Evolutionary conservation across 805 yeast genomes (phyloP).

Genomic region (Pichia paraexigua): DNA sequence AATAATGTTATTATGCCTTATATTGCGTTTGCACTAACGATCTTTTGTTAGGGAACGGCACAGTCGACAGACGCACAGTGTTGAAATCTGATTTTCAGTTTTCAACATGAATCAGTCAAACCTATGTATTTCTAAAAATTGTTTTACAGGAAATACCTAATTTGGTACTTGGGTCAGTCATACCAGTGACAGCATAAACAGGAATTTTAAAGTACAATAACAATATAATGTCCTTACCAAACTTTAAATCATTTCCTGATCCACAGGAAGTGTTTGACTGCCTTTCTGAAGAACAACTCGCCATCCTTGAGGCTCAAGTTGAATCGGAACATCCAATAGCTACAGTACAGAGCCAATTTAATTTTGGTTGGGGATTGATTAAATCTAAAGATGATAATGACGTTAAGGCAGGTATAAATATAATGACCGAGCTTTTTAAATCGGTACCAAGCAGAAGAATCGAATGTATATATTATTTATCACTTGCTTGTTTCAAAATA

Average conservation of each 20-base stretch:
- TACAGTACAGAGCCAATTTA: slow-evolving; percentile 78
- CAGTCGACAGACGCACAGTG: too few relatives aligned
- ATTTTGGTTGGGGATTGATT: slow-evolving; percentile 93
- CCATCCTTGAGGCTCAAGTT: slow-evolving; percentile 68
- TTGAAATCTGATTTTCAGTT: background rate
- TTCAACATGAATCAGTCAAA: background rate
- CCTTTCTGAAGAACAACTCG: slow-evolving; percentile 65
- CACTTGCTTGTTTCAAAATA: slow-evolving; percentile 80
- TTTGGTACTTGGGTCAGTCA: background rate
- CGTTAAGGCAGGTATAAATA: slow-evolving; percentile 71
- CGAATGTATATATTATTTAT: slow-evolving; percentile 81
- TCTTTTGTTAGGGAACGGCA: background rate
- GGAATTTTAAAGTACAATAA: too few relatives aligned
- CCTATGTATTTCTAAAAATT: too few relatives aligned
- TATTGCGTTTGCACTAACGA: background rate
- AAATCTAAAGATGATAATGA: slow-evolving; percentile 56
- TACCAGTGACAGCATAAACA: background rate
- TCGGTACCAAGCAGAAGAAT: slow-evolving; percentile 77
- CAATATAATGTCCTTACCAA: background rate
- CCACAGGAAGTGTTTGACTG: slow-evolving; percentile 34
- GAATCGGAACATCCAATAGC: slow-evolving; percentile 74
- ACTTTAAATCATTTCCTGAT: slow-evolving; percentile 17
- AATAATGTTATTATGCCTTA: too few relatives aligned
- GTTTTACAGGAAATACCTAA: too few relatives aligned
- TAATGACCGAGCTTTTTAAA: slow-evolving; percentile 62